Evolutionary conservation across 2,329 filamentous ascomycete genomes (phyloP), one percentile per base, ranked within the genome.

Genomic region (Fusarium buxicola): DNA sequence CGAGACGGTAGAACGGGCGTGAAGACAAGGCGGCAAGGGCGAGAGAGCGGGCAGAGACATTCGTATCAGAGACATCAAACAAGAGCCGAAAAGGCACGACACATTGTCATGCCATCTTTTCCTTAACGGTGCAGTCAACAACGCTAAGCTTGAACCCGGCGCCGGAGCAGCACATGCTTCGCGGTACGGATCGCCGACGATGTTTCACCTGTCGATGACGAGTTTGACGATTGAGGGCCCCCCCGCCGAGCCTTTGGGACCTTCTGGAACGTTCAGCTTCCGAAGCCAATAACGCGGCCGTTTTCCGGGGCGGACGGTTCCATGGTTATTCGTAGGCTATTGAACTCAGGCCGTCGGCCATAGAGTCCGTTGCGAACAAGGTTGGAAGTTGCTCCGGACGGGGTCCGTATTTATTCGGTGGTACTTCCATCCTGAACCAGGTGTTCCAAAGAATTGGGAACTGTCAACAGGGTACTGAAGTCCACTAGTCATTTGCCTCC

Each of bases 221-320:
- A 46, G 61, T 60, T 67, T 64, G 56, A 50, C 41, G 41, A 54
- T 55, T 54, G 47, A 53, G 39, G 49, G 40, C 31, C 60, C 49
- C 49, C 38, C 21, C 55, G 55, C 55, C 48, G 44, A 56, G 45
- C 31, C 28, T 54, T 59, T 52, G 63, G 59, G 65, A 58, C 58
- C 59, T 71, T 71, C 69, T 71, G 69, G 69, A 71, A 71, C 55
- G 39, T 61, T 36, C 40, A 66, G 46, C 46, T 51, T 62, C 54
- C 58, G 63, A 66, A 35, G 58, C 57, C 57, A 54, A 50, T 54
- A 53, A 47, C 53, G 49, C 51, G 52, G 66, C 40, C 44, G 48
- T 51, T 48, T 59, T 60, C 54, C 50, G 63, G 57, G 58, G 55
- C 61, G 36, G 39, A 30, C 35, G 8, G 52, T 55, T 28, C 32